Percentiles rank a stretch among this genome's conserved stretches.
phyloP scores from a whole-genome alignment of 805 yeast genomes.

The Myxozyma nipponensis region DNA sequence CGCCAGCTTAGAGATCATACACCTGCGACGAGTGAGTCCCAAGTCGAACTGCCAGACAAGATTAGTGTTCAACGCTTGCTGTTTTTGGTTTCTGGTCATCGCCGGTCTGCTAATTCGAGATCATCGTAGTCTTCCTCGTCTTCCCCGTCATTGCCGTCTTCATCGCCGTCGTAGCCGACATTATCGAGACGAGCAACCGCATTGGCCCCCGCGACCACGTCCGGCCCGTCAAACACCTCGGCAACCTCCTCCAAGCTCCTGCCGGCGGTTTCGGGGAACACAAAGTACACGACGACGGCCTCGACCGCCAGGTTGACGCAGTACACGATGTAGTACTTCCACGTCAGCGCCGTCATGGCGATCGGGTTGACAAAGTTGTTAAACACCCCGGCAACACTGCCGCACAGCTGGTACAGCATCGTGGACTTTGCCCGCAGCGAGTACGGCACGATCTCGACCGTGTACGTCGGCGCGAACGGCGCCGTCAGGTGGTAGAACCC shows the following conservation, averaged over 20 bases:
- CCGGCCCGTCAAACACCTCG: constrained; percentile 2
- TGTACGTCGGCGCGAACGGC: constrained; percentile 44
- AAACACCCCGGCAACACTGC: constrained; percentile 28
- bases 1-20: no score
- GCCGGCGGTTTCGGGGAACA: constrained; percentile 45
- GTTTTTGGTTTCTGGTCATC: not conserved
- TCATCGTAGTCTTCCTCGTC: not conserved
- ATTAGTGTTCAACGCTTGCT: not conserved
- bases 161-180: not conserved
- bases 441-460: constrained; percentile 35
- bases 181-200: not conserved
- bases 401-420: constrained; percentile 25
- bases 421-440: constrained; percentile 41
- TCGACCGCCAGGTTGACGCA: constrained; percentile 37
- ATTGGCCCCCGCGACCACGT: not conserved
- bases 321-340: constrained; percentile 49
- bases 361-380: constrained; percentile 39
- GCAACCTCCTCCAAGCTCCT: constrained; percentile 42
- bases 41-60: no score
- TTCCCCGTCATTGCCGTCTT: not conserved
- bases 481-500: constrained; percentile 44
- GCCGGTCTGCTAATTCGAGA: not conserved
- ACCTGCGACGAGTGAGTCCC: no score
- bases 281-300: constrained; percentile 36
- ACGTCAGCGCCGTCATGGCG: constrained; percentile 43